These are phyloP conservation scores for Lecanosticta acicola DNA, from an alignment of 2,329 filamentous ascomycete genomes.

Conservation along the genomic window DNA sequence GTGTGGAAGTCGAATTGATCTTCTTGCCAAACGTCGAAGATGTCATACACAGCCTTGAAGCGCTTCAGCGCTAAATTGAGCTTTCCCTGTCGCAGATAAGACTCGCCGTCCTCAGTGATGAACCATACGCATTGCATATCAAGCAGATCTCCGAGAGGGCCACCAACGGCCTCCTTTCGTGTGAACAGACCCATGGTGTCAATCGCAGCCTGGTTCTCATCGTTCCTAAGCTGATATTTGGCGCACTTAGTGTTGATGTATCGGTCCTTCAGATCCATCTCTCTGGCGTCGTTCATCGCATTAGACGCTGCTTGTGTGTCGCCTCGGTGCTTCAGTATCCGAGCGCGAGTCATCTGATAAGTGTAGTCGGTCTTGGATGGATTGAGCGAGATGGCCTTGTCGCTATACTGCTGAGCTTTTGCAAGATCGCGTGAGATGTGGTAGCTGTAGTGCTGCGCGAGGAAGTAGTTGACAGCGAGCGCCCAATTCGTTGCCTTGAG, in stretches of 20 bases:
- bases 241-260: slow-evolving; percentile 98
- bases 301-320: slow-evolving; percentile 74
- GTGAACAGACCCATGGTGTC: slow-evolving; percentile 93
- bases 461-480: slow-evolving; percentile 80
- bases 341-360: slow-evolving; percentile 89
- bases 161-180: slow-evolving; percentile 78
- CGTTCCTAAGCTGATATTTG: slow-evolving; percentile 91
- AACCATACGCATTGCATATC: slow-evolving; percentile 99
- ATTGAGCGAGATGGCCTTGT: slow-evolving; percentile 74
- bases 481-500: slow-evolving; percentile 54
- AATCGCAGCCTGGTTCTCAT: slow-evolving; percentile 79
- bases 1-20: slow-evolving; percentile 99
- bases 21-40: slow-evolving; percentile 97
- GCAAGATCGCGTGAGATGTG: slow-evolving; percentile 74
- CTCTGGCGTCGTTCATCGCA: slow-evolving; percentile 80
- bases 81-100: slow-evolving; percentile 76
- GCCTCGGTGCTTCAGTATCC: slow-evolving; percentile 87
- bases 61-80: slow-evolving; percentile 84
- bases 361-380: slow-evolving; percentile 82
- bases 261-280: slow-evolving; percentile 80
- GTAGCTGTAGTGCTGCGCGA: slow-evolving; percentile 97
- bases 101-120: slow-evolving; percentile 88
- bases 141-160: slow-evolving; percentile 81
- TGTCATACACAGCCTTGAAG: slow-evolving; percentile 79
- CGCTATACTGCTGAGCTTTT: slow-evolving; percentile 76